phyloP scores from a whole-genome alignment of 129 eudicot species.

The Escallonia rubra region DNA sequence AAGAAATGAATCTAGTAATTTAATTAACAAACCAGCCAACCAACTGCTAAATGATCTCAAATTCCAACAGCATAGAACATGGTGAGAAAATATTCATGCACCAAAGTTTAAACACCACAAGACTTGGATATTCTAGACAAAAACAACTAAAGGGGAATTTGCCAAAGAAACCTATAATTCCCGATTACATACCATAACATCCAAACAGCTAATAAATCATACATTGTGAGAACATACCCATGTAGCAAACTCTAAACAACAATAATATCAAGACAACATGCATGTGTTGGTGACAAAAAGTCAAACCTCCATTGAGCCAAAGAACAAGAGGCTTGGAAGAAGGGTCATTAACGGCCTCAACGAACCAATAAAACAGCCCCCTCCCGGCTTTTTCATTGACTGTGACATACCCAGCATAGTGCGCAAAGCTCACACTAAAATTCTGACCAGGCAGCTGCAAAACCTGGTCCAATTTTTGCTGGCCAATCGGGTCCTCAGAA shows the following conservation, averaged over 20 bases:
- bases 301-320: slow-evolving; percentile 90
- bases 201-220: too few species aligned
- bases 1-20: too few species aligned
- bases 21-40: too few species aligned
- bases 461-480: slow-evolving; percentile 52
- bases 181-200: too few species aligned
- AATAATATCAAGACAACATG: background rate
- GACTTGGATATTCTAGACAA: too few species aligned
- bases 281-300: too few species aligned
- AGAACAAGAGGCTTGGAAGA: slow-evolving; percentile 80
- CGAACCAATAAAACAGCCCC: slow-evolving; percentile 79
- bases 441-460: slow-evolving; percentile 66
- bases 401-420: slow-evolving; percentile 78
- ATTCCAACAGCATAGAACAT: background rate
- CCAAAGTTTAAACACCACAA: too few species aligned
- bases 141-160: too few species aligned
- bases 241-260: background rate
- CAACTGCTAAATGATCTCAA: too few species aligned
- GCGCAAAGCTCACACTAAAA: slow-evolving; percentile 61
- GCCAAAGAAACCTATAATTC: too few species aligned
- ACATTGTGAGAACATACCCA: background rate
- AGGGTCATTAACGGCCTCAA: slow-evolving; percentile 70
- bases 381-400: slow-evolving; percentile 66
- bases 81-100: too few species aligned
- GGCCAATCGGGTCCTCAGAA: slow-evolving; percentile 30